Evolutionary conservation across 2,329 filamentous ascomycete species (phyloP), one percentile per base, ranked within the genome.

Genomic region (Fusarium sp.): DNA sequence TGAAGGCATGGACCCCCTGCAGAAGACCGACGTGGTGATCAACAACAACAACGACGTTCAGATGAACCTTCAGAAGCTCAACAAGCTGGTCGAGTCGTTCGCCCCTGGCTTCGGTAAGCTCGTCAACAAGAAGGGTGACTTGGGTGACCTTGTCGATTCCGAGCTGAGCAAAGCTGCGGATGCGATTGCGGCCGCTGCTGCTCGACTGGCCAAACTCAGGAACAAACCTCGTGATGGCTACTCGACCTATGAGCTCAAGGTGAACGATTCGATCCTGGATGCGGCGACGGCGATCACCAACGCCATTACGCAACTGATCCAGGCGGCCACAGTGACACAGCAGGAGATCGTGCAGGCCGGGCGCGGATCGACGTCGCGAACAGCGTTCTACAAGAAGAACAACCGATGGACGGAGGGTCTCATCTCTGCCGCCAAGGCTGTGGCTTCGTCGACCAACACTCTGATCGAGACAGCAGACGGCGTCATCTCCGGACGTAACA

Each of bases 321-420:
- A 96, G 80, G 96, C 96, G 1, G 96, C 96, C 8, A 96, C 95
- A 0, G 89, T 87, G 19, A 96, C 95, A 3, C 96, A 99, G 78
- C 90, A 97, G 77, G 96, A 99, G 81, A 99, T 99, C 75, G 96
- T 99, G 42, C 90, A 94, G 68, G 93, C 97, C 66, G 96, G 96
- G 9, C 90, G 92, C 20, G 96, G 96, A 34, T 91, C 90, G 24
- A 93, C 92, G 50, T 96, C 93, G 43, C 88, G 90, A 58, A 96
- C 94, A 3, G 94, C 94, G 23, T 99, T 99, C 80, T 99, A 99
- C 89, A 98, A 98, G 87, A 98, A 98, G 85, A 97, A 99, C 86
- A 99, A 98, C 82, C 89, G 96, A 51, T 99, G 96, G 96, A 99
- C 96, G 0, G 96, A 99, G 76, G 96, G 96, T 46, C 88, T 99